These are phyloP conservation scores for Rosa rugosa DNA, from an alignment of 306 rosid genomes.

Conservation along the genomic window DNA sequence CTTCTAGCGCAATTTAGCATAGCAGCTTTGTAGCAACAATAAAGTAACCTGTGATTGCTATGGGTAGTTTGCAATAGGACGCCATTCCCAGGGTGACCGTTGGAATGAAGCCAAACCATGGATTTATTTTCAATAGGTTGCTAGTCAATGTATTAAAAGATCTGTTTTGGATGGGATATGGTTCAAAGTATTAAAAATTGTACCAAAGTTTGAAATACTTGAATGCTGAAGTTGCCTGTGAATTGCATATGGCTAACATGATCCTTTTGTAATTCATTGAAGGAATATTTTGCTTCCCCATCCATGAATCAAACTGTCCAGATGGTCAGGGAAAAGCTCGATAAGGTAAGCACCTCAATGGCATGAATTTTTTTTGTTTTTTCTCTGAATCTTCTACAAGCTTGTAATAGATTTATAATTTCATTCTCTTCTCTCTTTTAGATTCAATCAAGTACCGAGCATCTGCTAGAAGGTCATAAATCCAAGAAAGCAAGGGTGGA, in stretches of 20 bases:
- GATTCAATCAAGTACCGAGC: constrained; percentile 67
- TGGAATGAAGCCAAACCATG: not conserved
- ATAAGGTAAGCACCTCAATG: constrained; percentile 57
- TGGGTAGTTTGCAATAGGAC: not conserved
- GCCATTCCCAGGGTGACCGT: not conserved
- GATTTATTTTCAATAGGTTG: not conserved
- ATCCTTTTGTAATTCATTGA: constrained; percentile 21
- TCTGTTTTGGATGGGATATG: constrained; percentile 9
- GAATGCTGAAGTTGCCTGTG: constrained; percentile 11
- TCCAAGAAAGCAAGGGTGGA: constrained; percentile 68
- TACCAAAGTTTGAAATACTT: not conserved
- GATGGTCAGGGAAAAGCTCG: constrained; percentile 77
- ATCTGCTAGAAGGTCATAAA: constrained; percentile 46
- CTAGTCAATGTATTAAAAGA: not conserved
- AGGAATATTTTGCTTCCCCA: constrained; percentile 81
- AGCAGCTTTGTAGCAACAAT: not conserved
- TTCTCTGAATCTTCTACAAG: not conserved
- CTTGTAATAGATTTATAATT: not conserved
- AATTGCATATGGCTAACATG: constrained; percentile 17
- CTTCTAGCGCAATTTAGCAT: not conserved
- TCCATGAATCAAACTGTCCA: constrained; percentile 86
- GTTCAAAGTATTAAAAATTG: not conserved
- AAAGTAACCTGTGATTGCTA: not conserved
- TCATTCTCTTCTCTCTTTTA: constrained; percentile 29
- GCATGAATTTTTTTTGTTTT: not conserved